Evolutionary conservation across 192 early-diverging fungal species (phyloP).

Genomic region (Coemansia erecta): DNA sequence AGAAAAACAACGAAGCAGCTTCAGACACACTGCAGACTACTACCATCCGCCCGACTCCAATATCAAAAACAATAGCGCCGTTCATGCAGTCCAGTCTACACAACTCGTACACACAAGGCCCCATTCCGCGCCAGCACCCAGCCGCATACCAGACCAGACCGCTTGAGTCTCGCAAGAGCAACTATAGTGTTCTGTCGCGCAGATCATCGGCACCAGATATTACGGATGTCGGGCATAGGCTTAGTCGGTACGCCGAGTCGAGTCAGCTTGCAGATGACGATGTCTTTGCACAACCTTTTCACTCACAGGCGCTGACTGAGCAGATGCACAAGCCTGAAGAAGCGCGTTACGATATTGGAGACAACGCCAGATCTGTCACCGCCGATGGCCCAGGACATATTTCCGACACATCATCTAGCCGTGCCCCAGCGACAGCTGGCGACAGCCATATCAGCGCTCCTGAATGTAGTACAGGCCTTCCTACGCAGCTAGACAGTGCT

Average conservation of each 20-base stretch:
- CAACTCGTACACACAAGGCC: conserved; percentile 1
- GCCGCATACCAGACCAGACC: conserved; percentile 3
- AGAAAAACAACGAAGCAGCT: conserved; percentile 7
- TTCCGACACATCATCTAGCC: too few species aligned
- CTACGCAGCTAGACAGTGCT: not conserved
- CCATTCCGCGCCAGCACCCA: conserved; percentile 1
- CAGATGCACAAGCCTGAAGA: not conserved
- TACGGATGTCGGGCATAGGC: conserved; percentile 19
- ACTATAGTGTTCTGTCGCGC: conserved; percentile 38
- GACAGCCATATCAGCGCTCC: too few species aligned
- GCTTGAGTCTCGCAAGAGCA: conserved; percentile 30
- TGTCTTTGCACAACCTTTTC: not conserved
- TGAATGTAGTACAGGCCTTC: too few species aligned
- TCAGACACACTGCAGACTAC: not conserved
- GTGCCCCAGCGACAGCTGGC: too few species aligned
- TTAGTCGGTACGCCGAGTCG: conserved; percentile 15
- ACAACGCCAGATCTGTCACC: too few species aligned
- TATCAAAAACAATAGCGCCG: not conserved
- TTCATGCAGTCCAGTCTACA: too few species aligned
- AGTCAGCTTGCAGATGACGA: conserved; percentile 2
- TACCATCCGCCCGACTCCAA: not conserved
- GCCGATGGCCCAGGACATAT: too few species aligned
- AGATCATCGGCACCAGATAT: conserved; percentile 50
- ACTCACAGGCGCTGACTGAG: not conserved
- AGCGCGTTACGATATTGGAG: too few species aligned